phyloP scores from a whole-genome alignment of 2,329 filamentous ascomycete genomes.

The Xylariales sp. region DNA sequence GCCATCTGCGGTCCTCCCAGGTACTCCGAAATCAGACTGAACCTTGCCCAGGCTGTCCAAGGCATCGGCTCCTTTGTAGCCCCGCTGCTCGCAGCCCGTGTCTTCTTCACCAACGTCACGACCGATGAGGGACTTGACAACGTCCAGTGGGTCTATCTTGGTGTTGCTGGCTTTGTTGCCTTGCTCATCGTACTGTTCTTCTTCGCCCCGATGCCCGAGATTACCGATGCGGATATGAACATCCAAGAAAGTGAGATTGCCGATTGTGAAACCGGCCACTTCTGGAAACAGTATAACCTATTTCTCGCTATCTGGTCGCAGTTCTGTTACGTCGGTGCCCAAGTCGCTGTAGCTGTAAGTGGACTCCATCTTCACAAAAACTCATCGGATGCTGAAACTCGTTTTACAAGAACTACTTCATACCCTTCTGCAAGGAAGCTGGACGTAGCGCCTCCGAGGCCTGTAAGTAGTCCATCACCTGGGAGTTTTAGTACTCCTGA shows the following conservation, averaged over 20 bases:
- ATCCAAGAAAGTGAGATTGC: constrained; percentile 41
- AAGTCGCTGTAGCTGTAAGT: constrained; percentile 45
- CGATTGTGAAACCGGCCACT: constrained; percentile 41
- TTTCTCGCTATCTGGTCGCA: constrained; percentile 58
- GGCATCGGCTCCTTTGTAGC: constrained; percentile 54
- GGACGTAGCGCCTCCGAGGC: constrained; percentile 13
- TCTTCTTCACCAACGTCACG: constrained; percentile 55
- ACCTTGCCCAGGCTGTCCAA: constrained; percentile 55
- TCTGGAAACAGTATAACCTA: constrained; percentile 55
- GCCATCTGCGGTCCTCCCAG: constrained; percentile 54
- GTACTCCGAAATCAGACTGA: constrained; percentile 54
- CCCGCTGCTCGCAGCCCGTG: constrained; percentile 54
- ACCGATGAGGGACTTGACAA: constrained; percentile 46
- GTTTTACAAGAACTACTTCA: constrained; percentile 50
- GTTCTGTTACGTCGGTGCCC: constrained; percentile 60
- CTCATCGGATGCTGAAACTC: no score
- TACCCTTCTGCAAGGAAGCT: constrained; percentile 39
- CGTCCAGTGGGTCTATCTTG: constrained; percentile 62
- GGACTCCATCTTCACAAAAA: no score
- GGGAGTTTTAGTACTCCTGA: no score
- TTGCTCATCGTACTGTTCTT: constrained; percentile 54
- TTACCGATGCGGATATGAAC: constrained; percentile 60
- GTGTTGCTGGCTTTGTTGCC: constrained; percentile 56
- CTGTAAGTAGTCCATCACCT: constrained; percentile 15
- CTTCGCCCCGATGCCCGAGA: constrained; percentile 44